These are phyloP conservation scores for Oryza coarctata DNA, from an alignment of 176 grass and related monocot species.

Conservation along the genomic window DNA sequence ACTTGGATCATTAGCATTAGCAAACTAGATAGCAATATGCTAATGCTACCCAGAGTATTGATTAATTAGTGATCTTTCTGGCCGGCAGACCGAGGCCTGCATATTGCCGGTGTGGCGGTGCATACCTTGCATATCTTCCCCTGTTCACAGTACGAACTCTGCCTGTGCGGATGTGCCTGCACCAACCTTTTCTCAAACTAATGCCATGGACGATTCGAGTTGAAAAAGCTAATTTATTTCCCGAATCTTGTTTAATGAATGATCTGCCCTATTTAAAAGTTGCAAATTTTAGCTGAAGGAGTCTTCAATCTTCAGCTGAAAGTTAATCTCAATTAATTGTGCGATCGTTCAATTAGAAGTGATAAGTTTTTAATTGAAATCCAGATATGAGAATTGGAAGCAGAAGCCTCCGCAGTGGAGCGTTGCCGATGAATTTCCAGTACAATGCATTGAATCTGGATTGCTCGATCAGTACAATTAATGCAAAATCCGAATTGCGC, in stretches of 20 bases:
- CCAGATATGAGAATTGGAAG: no score
- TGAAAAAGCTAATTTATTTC: not conserved
- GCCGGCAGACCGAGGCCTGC: not conserved
- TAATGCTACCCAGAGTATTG: no score
- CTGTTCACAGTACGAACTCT: not conserved
- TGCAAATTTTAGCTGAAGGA: not conserved
- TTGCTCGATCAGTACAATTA: not conserved
- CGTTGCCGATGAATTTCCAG: not conserved
- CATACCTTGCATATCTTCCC: slow-evolving; percentile 8
- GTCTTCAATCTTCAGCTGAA: not conserved
- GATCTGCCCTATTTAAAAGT: not conserved
- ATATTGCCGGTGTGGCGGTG: slow-evolving; percentile 32
- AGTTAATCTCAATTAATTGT: no score
- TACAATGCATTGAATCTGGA: not conserved
- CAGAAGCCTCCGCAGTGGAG: not conserved
- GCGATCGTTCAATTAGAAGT: no score
- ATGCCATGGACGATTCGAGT: not conserved
- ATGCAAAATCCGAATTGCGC: not conserved
- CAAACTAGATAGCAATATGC: no score
- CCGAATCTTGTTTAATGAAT: not conserved
- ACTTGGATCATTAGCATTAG: not conserved
- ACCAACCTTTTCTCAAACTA: not conserved
- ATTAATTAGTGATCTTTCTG: slow-evolving; percentile 7
- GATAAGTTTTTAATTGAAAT: no score
- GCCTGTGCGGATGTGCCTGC: not conserved